Percentiles rank a stretch among this genome's conserved stretches.
phyloP scores from a whole-genome alignment of 2,329 filamentous ascomycete genomes.

The Stagonosporopsis chrysanthemi region DNA sequence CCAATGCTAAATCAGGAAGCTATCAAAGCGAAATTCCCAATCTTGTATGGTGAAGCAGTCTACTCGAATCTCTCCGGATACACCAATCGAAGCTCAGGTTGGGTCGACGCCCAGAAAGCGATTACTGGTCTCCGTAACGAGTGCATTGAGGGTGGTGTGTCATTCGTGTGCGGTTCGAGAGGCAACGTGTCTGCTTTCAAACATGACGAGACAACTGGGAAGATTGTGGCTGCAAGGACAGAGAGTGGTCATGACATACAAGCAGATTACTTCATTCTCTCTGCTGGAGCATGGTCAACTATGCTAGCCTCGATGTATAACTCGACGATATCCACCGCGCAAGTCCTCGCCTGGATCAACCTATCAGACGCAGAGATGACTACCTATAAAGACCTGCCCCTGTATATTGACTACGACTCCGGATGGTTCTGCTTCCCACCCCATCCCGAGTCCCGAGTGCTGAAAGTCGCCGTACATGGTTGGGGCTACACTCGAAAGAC shows the following conservation, averaged over 20 bases:
- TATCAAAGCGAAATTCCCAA: slow-evolving; percentile 38
- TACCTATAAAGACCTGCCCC: slow-evolving; percentile 8
- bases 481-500: slow-evolving; percentile 64
- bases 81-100: slow-evolving; percentile 22
- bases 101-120: slow-evolving; percentile 29
- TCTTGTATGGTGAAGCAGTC: slow-evolving; percentile 2
- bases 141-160: neutral
- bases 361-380: slow-evolving; percentile 9
- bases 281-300: slow-evolving; percentile 39
- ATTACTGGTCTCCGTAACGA: slow-evolving; percentile 4
- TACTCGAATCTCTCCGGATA: slow-evolving; percentile 17
- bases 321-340: slow-evolving; percentile 19
- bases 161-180: neutral
- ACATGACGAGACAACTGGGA: neutral
- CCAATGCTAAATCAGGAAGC: slow-evolving; percentile 27
- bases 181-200: neutral
- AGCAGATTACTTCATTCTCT: slow-evolving; percentile 35
- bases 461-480: slow-evolving; percentile 74
- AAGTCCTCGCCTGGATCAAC: slow-evolving; percentile 20
- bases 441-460: slow-evolving; percentile 56
- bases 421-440: slow-evolving; percentile 65
- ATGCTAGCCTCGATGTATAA: slow-evolving; percentile 16
- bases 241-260: slow-evolving; percentile 7
- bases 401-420: slow-evolving; percentile 43
- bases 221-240: slow-evolving; percentile 12